Evolutionary conservation across 2,329 filamentous ascomycete species (phyloP), one percentile per base, ranked within the genome.

Genomic region (Exophiala calicioides): DNA sequence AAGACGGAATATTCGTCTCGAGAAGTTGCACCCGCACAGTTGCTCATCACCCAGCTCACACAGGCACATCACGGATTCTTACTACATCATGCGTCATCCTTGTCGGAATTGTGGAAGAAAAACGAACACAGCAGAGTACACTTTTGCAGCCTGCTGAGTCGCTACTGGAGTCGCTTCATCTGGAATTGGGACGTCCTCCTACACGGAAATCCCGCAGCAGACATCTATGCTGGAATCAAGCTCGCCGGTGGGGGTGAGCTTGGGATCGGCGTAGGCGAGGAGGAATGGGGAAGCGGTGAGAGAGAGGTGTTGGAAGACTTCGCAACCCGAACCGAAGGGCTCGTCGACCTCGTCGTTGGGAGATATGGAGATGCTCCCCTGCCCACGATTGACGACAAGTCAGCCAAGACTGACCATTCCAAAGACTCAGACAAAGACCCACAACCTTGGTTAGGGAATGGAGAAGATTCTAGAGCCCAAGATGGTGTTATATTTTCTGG

Each of bases 291-390:
- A 3, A 96, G 91, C 63, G 90, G 90, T 23, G 91, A 97, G 70
- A 78, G 91, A 59, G 91, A 94, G 59, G 91, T 97, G 0, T 73
- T 98, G 1, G 91, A 97, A 66, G 89, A 89, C n/a, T 81, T 95
- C 52, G 82, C 89, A 1, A 78, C 77, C 7, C 77, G 87, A 44
- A 87, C 88, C 18, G 85, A 93, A 40, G 93, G 93, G 1, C 75
- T 98, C 29, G 79, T 95, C 4, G 93, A 98, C 67, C 67, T 97
- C 37, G 75, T 96, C 31, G 90, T 96, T 3, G 90, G 88, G 32
- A 84, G 86, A 57, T 97, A 94, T 65, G 91, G 89, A 9, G 78
- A 84, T 51, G 64, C 73, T 4, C 65, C 71, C 5, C 49, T 62
- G 6, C 49, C 61, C 5, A 56, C 62, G 31, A 50, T 57, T 16